Conservation (phyloP, 768 basidiomycete genomes). For the Cyathus striatus region DNA sequence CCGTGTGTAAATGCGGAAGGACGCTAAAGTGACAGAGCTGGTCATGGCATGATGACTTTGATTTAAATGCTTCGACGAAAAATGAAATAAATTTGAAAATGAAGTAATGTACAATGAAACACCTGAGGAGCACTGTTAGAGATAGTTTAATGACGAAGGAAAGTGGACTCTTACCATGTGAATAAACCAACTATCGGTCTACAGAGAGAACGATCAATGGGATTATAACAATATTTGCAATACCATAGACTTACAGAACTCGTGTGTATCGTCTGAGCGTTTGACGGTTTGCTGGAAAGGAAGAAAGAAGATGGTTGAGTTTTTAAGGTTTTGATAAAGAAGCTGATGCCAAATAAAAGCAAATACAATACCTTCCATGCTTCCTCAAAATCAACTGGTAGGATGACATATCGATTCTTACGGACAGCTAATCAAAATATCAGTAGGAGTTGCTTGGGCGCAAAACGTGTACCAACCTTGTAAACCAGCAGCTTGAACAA, state of each 20-base stretch:
- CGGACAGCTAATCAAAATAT: conserved; percentile 67
- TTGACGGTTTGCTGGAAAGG: conserved; percentile 88
- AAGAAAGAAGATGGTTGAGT: conserved; percentile 28
- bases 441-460: neutral
- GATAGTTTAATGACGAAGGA: no score
- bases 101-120: neutral
- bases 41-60: no score
- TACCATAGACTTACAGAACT: conserved; percentile 76
- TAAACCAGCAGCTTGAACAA: conserved; percentile 94
- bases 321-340: conserved; percentile 21
- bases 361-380: conserved; percentile 95
- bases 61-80: no score
- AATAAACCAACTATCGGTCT: neutral
- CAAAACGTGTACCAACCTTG: conserved; percentile 56
- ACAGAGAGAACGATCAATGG: no score
- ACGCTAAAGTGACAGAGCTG: conserved; percentile 89
- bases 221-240: neutral
- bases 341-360: conserved; percentile 35
- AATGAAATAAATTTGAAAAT: conserved; percentile 11
- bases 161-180: no score
- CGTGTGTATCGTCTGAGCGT: conserved; percentile 91
- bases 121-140: no score
- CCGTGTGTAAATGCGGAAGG: conserved; percentile 56
- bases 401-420: conserved; percentile 96
- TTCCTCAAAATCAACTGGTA: conserved; percentile 97